Evolutionary conservation across 768 basidiomycete genomes (phyloP), one percentile per base, ranked within the genome.

Genomic region (Boletus vermiculosoides): DNA sequence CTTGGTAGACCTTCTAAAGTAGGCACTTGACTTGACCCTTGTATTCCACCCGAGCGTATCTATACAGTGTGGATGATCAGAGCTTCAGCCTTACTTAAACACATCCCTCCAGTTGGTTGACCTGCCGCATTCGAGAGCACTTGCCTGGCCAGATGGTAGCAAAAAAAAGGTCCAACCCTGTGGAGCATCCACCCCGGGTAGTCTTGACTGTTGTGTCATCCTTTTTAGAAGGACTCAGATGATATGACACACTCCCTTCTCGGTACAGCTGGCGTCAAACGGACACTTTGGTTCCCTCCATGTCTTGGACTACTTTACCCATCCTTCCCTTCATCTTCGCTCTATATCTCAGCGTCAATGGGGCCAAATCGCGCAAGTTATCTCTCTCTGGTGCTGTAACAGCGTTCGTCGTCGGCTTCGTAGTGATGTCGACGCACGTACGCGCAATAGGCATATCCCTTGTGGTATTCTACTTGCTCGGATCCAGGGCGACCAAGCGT

Each of bases 401-500:
- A 0, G 94, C 93, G 5, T 86, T 89, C 64, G 54, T 84, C 4
- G 84, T 92, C 9, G 94, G 94, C 4, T 86, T 88, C 67, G 63
- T 80, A 6, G 84, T 86, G 68, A 78, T 98, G 71, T 78, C 85
- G 16, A 83, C 84, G n/a, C 85, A 80, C 10, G 76, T 86, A 37
- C 77, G 80, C 42, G 80, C 82, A 0, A 87, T 91, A 65, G 89
- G 87, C 16, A 71, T 81, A 12, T 75, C 84, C 1, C 76, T 94
- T 55, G 79, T 93, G 55, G 82, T 81, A 0, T 90, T 95, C 70
- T 95, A 97, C 71, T 74, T 94, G 31, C 65, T 84, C 0, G 94
- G 87, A 5, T 90, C 89, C 58, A 80, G 83, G 46, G 94, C 94
- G 0, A 97, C 95, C 3, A 94, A 93, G 72, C 80, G 85, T 84